Conservation (phyloP, 305 asterid species). For the Euphrasia arctica region DNA sequence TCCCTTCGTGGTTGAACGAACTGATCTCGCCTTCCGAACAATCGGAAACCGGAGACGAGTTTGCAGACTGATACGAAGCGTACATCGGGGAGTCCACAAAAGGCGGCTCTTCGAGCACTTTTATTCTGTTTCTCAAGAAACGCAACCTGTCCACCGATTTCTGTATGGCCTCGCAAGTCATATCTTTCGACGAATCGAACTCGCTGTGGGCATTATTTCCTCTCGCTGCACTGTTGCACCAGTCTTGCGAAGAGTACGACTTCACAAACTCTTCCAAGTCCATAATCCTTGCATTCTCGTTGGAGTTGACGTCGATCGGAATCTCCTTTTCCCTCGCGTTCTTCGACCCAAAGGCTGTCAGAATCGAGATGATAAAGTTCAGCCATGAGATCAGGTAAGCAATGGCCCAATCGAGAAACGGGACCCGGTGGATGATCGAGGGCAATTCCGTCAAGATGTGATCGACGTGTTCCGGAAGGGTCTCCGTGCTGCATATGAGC, state of each 20-base stretch:
- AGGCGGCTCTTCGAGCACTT: slow-evolving; percentile 23
- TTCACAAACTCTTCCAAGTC: slow-evolving; percentile 21
- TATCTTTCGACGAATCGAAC: neutral
- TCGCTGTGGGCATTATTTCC: neutral
- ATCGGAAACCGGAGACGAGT: slow-evolving; percentile 33
- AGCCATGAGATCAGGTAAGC: slow-evolving; percentile 40
- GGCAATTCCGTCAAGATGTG: slow-evolving; percentile 27
- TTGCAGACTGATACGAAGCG: slow-evolving; percentile 29
- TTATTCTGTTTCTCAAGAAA: slow-evolving; percentile 21
- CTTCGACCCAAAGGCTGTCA: neutral
- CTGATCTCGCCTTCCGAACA: slow-evolving; percentile 19
- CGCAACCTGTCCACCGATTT: slow-evolving; percentile 25
- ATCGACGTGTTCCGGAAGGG: slow-evolving; percentile 38
- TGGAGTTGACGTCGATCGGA: slow-evolving; percentile 26
- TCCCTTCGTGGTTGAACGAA: slow-evolving; percentile 12
- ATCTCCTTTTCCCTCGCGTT: slow-evolving; percentile 43
- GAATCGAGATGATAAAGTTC: slow-evolving; percentile 25
- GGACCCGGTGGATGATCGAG: slow-evolving; percentile 28
- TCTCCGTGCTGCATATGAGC: slow-evolving; percentile 34
- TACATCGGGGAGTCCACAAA: slow-evolving; percentile 31
- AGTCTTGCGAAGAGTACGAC: neutral
- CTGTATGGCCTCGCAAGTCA: neutral
- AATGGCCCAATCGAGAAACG: slow-evolving; percentile 40
- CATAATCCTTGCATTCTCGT: slow-evolving; percentile 21
- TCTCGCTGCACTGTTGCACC: neutral